Base-by-base conservation (phyloP, 1,139 yeast species). In the Candida mesenterica region DNA sequence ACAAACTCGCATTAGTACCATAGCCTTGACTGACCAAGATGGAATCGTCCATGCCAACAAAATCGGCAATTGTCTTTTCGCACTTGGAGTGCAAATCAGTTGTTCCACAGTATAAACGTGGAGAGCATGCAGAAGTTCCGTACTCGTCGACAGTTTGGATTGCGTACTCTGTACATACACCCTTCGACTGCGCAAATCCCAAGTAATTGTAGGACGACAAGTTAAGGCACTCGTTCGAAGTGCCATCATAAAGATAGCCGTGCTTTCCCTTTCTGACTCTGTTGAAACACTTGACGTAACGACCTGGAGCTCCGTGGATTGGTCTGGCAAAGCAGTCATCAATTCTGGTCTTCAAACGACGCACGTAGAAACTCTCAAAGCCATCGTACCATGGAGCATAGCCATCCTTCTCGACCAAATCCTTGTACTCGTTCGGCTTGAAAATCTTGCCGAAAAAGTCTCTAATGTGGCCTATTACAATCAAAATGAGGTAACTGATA, bases 251-350 rank as follows among this genome's bases (percentile, higher is more conserved):
- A 27, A 75, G 70, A 56, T 76, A 87, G 46, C 59, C 71, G 55
- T 77, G 76, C 52, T 77, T 75, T 45, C 83, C 82, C 29, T 71
- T 68, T 12, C 90, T 72, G 27, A 70, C 67, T 48, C 98, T 77
- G 50, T 88, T 90, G 52, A 83, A 79, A 50, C 95, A 81, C 39
- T 81, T 77, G 51, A 92, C 81, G 52, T 71, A 82, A 59, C 99
- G 78, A 16, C 99, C 99, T 1, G 99, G 98, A 22, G 92, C 98
- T 28, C 97, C 97, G 41, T 87, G 85, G 22, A 95, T 87, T 24
- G 97, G 97, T 57, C 97, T 79, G 4, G 95, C 88, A 62, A 92
- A 92, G 60, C 97, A 89, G 61, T 92, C 97, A 54, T 86, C 96
- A 45, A 92, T 77, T 62, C 96, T 84, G 46, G 76, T 77, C 58